Evolutionary conservation across 192 early-diverging fungal species (phyloP), one percentile per base, ranked within the genome.

Genomic region (Mortierella antarctica): DNA sequence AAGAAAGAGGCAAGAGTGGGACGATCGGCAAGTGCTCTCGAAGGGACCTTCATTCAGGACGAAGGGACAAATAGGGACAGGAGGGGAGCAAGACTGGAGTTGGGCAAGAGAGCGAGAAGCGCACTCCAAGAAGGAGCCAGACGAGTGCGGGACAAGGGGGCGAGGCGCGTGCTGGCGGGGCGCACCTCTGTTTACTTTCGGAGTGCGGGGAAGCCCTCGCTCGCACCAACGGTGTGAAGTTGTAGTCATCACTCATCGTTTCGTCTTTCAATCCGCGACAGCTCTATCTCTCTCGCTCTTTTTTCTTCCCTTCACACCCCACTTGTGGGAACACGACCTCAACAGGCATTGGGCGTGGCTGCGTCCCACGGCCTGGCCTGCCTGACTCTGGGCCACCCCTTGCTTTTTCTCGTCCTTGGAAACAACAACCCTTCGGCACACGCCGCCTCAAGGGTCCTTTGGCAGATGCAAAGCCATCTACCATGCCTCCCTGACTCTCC

Each of bases 41-140:
- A 56, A 5, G 11, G 54, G 65, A 67, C 17, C 65, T 57, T 67
- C 65, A 67, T 67, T 67, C 65, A 67, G 47, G 57, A 9, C 39
- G 41, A n/a, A 9, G 7, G 57, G 31, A 17, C 31, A 21, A n/a
- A 5, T 12, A 40, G 13, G 54, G 31, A 31, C 54, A 55, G 54
- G 17, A 20, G 20, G 54, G 17, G 54, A 55, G 54, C 54, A 21
- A 55, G n/a, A 6, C n/a, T 56, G 54, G 15, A 56, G 8, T n/a
- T n/a, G 12, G 31, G 31, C 31, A 31, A 56, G 15, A 18, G 18
- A 21, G 54, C 23, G 54, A 23, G 54, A 56, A 56, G 23, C 7
- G 23, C 54, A 56, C 54, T 15, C 54, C 3, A 13, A 8, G 8
- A 18, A 20, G 17, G 8, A 20, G 8, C 54, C 31, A 31, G 31